Base-by-base conservation (phyloP, 768 basidiomycete genomes). In the Rhizopogon salebrosus region DNA sequence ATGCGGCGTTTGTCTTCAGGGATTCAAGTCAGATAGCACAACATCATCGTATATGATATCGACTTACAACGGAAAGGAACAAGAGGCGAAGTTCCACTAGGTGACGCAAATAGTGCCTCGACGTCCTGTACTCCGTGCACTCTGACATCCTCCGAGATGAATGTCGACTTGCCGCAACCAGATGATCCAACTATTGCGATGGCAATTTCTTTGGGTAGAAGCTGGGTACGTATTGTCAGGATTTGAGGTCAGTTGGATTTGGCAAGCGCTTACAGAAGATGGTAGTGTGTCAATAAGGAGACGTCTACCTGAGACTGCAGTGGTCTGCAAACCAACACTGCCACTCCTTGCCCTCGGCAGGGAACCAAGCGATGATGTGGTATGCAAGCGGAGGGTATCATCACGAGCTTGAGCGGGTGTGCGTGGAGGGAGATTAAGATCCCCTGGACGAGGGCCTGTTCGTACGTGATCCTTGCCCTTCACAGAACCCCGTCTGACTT, bases 151-250 rank as follows among this genome's bases (percentile, higher is more conserved):
- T 85, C 86, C 34, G 76, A 74, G 56, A 97, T 89, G 46, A 92
- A 78, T 3, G 83, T 81, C 1, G 90, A 86, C 70, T 98, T 98
- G 55, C 95, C 95, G 54, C 89, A 92, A 31, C 84, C 80, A 36
- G 77, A 68, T 11, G 82, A 78, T 13, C 95, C 95, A 36, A 95
- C 77, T 31, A 98, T 84, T 29, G 85, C 85, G 27, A 98, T 73
- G 8, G 84, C 82, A 45, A 88, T 59, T 45, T 71, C 66, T 54
- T 61, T 70, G 9, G 61, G 56, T 11, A 67, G 62, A 16, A 54
- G 52, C 70, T 70, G 39, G 18, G 24, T 43, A 26, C n/a, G 22
- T 20, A 46, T 57, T 46, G 60, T 57, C 42, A 50, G 53, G 29
- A 38, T 42, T 27, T 34, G 48, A 23, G 18, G 16, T 42, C 36